Percentiles rank a stretch among this genome's conserved stretches.
These are phyloP conservation scores for Hura crepitans DNA, from an alignment of 441 rosid genomes.

Conservation along the genomic window DNA sequence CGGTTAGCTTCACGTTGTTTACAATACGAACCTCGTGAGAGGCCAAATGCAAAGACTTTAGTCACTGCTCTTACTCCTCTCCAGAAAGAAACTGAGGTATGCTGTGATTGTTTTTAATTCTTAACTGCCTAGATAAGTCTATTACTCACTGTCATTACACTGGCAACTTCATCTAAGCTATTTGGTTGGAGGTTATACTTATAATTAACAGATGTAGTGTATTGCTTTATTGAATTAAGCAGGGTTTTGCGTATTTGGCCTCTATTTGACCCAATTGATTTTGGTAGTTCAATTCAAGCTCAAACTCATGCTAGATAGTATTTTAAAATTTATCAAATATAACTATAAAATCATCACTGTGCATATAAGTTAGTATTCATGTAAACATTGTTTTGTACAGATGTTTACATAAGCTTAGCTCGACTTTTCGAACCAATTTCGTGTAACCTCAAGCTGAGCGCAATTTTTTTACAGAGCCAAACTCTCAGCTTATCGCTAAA, in stretches of 20 bases:
- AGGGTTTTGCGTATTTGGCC: neutral
- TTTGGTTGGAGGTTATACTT: constrained; percentile 4
- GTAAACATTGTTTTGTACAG: too few species aligned
- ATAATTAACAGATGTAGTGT: neutral
- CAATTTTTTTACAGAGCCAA: neutral
- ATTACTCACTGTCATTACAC: neutral
- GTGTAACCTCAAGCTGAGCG: neutral
- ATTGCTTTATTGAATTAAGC: neutral
- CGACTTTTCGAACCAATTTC: neutral
- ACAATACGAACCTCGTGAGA: constrained; percentile 91
- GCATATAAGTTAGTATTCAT: too few species aligned
- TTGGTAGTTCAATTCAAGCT: neutral
- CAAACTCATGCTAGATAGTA: neutral
- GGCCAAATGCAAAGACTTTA: constrained; percentile 88
- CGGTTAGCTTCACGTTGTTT: constrained; percentile 89
- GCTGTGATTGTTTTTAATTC: neutral
- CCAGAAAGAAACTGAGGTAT: constrained; percentile 83
- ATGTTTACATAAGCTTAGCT: neutral
- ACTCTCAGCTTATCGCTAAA: neutral
- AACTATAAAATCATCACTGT: neutral
- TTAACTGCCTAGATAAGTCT: neutral
- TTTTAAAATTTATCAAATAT: neutral
- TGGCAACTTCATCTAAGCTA: neutral
- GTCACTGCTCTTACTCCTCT: constrained; percentile 74
- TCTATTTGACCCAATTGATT: neutral